Conservation (phyloP, 139 green algal species). For the Astrephomene gubernaculifera region DNA sequence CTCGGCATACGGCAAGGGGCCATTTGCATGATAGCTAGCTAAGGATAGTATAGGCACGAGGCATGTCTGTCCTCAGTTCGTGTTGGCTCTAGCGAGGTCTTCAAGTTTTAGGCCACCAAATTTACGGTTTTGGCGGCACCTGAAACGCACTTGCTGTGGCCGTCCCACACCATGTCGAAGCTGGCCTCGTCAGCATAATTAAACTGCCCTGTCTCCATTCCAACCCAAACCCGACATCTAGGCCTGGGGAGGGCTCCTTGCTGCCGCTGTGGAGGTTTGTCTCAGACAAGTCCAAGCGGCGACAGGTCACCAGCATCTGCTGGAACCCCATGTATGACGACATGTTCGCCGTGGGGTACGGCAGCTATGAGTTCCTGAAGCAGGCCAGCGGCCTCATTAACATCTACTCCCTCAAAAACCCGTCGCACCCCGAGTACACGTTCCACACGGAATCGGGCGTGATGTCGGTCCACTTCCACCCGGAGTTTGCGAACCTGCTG, state of each 20-base stretch:
- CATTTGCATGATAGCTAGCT: too few relatives aligned
- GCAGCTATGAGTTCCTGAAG: slow-evolving; percentile 89
- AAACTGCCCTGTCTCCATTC: too few relatives aligned
- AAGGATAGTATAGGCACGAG: too few relatives aligned
- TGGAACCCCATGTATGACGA: slow-evolving; percentile 86
- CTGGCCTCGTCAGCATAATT: too few relatives aligned
- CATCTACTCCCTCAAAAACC: slow-evolving; percentile 92
- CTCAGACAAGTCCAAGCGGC: slow-evolving; percentile 52
- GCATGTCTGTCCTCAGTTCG: too few relatives aligned
- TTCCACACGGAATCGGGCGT: slow-evolving; percentile 85
- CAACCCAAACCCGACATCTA: neutral
- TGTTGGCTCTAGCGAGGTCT: too few relatives aligned
- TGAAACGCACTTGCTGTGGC: too few relatives aligned
- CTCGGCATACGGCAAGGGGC: too few relatives aligned
- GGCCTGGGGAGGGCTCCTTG: slow-evolving; percentile 85
- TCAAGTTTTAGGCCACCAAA: too few relatives aligned
- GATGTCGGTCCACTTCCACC: slow-evolving; percentile 93
- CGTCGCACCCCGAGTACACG: slow-evolving; percentile 82
- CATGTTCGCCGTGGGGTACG: slow-evolving; percentile 92
- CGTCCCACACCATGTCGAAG: too few relatives aligned
- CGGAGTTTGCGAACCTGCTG: slow-evolving; percentile 74
- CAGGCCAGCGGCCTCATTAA: slow-evolving; percentile 81
- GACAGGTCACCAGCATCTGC: slow-evolving; percentile 82
- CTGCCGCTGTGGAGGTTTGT: slow-evolving; percentile 95
- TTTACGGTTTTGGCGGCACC: too few relatives aligned